Conservation (phyloP, 805 yeast species). For the Torulaspora maleeae region DNA sequence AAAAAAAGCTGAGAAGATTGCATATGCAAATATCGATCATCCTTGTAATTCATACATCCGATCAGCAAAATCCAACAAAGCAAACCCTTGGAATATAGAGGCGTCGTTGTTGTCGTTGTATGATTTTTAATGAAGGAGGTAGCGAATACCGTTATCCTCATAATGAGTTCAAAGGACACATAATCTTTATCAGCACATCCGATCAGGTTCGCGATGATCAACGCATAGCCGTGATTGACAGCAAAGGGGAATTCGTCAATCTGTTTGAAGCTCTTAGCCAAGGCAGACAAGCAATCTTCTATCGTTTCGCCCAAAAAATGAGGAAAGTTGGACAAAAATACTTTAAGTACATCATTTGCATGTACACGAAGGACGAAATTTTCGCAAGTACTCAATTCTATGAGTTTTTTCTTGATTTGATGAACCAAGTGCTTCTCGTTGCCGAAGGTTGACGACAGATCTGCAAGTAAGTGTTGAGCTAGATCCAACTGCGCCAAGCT, state of each 20-base stretch:
- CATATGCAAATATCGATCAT: conserved; percentile 48
- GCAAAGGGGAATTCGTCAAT: conserved; percentile 29
- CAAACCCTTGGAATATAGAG: conserved; percentile 37
- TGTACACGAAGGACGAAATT: conserved; percentile 41
- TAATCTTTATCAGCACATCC: conserved; percentile 38
- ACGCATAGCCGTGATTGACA: conserved; percentile 39
- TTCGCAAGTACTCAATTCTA: conserved; percentile 38
- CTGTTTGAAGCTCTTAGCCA: conserved; percentile 35
- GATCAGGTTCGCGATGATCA: conserved; percentile 37
- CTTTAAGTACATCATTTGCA: conserved; percentile 37
- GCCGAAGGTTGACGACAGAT: conserved; percentile 31
- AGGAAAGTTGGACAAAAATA: conserved; percentile 35
- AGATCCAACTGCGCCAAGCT: conserved; percentile 25
- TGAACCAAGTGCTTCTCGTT: conserved; percentile 27
- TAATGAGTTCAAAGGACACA: conserved; percentile 43
- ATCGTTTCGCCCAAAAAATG: conserved; percentile 38
- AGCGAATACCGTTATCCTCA: conserved; percentile 43
- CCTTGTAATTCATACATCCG: conserved; percentile 58
- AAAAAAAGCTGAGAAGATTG: conserved; percentile 55
- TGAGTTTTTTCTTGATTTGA: conserved; percentile 35
- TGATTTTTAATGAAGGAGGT: conserved; percentile 41
- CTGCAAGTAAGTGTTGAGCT: conserved; percentile 16
- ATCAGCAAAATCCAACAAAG: conserved; percentile 58
- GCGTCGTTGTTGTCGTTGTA: conserved; percentile 30
- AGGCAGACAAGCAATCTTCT: conserved; percentile 33